Evolutionary conservation across 306 rosid genomes (phyloP).

Genomic region (Cicer bijugum): DNA sequence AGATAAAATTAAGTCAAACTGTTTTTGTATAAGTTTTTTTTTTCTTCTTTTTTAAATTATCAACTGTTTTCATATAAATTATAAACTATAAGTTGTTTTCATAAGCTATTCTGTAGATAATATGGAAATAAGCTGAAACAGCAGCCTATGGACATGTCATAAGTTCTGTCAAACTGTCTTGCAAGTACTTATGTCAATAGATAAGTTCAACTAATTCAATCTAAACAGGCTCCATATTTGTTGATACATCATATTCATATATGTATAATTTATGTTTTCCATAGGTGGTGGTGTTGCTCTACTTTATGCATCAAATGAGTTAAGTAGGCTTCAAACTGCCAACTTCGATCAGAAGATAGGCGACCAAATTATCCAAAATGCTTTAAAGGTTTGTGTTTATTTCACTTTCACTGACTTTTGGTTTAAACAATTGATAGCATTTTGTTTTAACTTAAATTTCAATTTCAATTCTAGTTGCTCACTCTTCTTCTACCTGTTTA

Average conservation of each 20-base stretch:
- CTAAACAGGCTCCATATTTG: not conserved
- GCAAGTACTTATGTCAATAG: no score
- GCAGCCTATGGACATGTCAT: no score
- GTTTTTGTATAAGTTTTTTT: no score
- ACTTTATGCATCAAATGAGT: conserved; percentile 90
- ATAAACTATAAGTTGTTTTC: no score
- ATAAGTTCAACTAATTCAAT: no score
- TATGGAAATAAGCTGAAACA: no score
- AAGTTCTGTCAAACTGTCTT: no score
- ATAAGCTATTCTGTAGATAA: no score
- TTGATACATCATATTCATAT: not conserved
- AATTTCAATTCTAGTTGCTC: not conserved
- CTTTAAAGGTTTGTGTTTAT: conserved; percentile 63
- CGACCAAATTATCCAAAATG: conserved; percentile 95
- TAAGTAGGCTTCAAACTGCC: conserved; percentile 78
- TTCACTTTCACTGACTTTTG: not conserved
- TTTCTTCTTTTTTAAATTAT: no score
- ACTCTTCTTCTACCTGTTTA: not conserved
- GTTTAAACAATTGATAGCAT: not conserved
- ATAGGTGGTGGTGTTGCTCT: conserved; percentile 94
- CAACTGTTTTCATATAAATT: no score
- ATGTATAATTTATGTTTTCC: not conserved
- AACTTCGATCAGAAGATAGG: conserved; percentile 96
- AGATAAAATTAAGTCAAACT: no score
- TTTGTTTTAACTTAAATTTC: not conserved